These are phyloP conservation scores for Ustilago lituana DNA, from an alignment of 1,284 basidiomycete genomes.

Conservation along the genomic window DNA sequence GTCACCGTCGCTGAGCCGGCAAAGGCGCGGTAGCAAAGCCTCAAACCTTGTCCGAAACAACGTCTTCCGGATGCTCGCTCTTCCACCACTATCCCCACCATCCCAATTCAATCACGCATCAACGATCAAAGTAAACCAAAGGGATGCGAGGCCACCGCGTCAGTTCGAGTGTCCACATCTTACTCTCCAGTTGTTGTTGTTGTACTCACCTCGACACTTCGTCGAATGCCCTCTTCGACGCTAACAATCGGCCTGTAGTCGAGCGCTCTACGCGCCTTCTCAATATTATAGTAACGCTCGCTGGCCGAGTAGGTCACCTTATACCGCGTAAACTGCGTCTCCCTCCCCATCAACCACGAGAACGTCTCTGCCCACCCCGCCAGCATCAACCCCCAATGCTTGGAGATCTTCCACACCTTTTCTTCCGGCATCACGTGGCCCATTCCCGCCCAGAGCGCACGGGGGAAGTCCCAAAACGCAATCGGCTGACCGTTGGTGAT, in stretches of 20 bases:
- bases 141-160: no score
- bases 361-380: conserved; percentile 74
- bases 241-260: conserved; percentile 93
- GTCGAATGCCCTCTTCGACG: conserved; percentile 84
- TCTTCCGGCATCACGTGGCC: conserved; percentile 48
- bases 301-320: conserved; percentile 77
- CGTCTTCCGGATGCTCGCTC: conserved; percentile 46
- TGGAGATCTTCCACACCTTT: conserved; percentile 55
- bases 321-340: conserved; percentile 89
- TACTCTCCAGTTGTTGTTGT: no score
- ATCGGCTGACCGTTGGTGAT: conserved; percentile 97
- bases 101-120: no score
- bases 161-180: no score
- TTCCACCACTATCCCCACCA: conserved; percentile 59
- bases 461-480: conserved; percentile 94
- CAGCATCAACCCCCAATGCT: conserved; percentile 50
- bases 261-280: conserved; percentile 88
- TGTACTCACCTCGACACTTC: conserved; percentile 73
- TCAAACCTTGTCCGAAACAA: conserved; percentile 35
- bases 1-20: no score
- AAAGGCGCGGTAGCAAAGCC: no score
- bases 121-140: background rate
- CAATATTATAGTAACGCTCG: conserved; percentile 89
- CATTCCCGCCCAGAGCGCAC: conserved; percentile 79
- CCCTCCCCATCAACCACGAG: conserved; percentile 79